Evolutionary conservation across 2,329 filamentous ascomycete genomes (phyloP), one percentile per base, ranked within the genome.

Genomic region (Aspergillus brunneoviolaceus): DNA sequence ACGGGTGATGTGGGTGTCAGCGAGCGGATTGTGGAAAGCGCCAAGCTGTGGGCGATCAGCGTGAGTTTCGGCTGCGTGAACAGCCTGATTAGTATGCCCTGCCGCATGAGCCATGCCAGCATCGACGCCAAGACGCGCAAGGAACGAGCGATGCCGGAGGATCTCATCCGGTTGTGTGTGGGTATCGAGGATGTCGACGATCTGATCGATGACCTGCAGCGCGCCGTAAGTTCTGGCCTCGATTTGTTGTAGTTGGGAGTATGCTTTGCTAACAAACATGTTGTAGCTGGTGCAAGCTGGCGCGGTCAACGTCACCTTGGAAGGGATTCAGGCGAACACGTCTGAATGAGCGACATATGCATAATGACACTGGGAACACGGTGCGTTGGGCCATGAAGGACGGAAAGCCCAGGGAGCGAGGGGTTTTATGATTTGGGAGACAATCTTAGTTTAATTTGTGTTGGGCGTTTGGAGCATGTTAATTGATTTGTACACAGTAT

Each of bases 21-120:
- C 4, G 92, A 97, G 80, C 86, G 93, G 45, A 97, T 99, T 69
- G 95, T 99, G 5, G 95, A 98, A 79, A 91, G 90, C 31, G 91
- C 95, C 2, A 87, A 90, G 65, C 82, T 99, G 33, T 99, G 92
- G 88, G 92, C 90, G 35, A 99, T 99, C 69, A 96, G 91, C 66
- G 95, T 99, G 61, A 96, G 92, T 72, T 99, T 99, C 74, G 95
- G 95, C 51, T 98, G 95, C 75, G 95, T 99, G 66, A 99, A 99
- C 81, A 96, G 91, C 74, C 81, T 99, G 75, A 99, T 99, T 77
- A 97, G 93, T 80, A 97, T 99, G 94, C 94, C 95, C 9, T 99
- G 95, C 80, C 92, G 94, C 71, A 99, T 99, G 96, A 98, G 94
- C 78, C 95, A 99, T 78, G 95, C 95, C 45, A 96, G 92, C 74